Conservation (phyloP, 331 rosid genomes). For the Malus hybrid region DNA sequence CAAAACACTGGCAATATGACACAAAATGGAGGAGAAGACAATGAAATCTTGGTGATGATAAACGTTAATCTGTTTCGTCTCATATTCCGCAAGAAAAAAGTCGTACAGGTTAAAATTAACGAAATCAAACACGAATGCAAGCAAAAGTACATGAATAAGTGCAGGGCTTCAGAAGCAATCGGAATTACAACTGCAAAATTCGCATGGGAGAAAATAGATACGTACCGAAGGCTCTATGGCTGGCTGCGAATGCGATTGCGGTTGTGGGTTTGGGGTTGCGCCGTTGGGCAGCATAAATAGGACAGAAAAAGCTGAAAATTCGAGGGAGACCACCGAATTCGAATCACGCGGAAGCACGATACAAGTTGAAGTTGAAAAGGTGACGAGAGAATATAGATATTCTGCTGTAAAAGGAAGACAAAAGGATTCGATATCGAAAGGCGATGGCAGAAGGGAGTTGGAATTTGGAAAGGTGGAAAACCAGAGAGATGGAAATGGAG, state of each 20-base stretch:
- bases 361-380: background rate
- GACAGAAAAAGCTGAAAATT: slow-evolving; percentile 4
- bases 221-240: background rate
- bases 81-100: background rate
- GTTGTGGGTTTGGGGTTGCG: background rate
- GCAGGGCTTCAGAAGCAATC: too few species aligned
- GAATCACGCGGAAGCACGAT: slow-evolving; percentile 10
- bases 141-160: background rate
- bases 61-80: too few species aligned
- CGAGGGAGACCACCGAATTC: slow-evolving; percentile 15
- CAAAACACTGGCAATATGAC: background rate
- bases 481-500: background rate
- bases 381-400: slow-evolving; percentile 1
- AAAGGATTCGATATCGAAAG: background rate
- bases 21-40: background rate
- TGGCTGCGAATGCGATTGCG: background rate
- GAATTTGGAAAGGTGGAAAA: background rate
- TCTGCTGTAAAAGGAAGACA: background rate
- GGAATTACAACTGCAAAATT: background rate
- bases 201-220: background rate
- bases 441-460: background rate
- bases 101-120: background rate
- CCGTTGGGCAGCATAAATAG: background rate
- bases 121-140: background rate
- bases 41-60: background rate